Percentiles rank a stretch among this genome's conserved stretches.
These are phyloP conservation scores for Dryas alaskensis DNA, from an alignment of 306 rosid species.

Conservation along the genomic window DNA sequence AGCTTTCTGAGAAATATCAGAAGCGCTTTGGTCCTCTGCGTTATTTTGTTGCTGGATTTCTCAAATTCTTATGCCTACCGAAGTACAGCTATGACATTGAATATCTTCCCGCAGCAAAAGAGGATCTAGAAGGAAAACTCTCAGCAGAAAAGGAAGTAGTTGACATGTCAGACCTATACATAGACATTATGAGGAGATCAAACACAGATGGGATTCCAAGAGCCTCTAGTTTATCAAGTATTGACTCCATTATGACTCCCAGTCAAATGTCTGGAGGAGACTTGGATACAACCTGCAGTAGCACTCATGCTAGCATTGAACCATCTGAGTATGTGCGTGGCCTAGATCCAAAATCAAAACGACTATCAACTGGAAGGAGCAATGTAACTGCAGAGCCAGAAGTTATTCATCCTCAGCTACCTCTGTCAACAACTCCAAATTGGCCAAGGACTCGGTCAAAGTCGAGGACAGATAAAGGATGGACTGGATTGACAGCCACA, in stretches of 20 bases:
- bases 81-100: constrained; percentile 91
- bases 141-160: constrained; percentile 63
- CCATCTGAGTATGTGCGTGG: constrained; percentile 98
- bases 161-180: constrained; percentile 82
- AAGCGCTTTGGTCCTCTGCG: constrained; percentile 95
- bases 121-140: constrained; percentile 65
- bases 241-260: constrained; percentile 96
- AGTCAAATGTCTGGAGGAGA: constrained; percentile 91
- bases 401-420: constrained; percentile 88
- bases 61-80: constrained; percentile 90
- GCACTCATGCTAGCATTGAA: constrained; percentile 82
- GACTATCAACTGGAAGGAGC: constrained; percentile 76
- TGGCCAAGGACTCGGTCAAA: constrained; percentile 98
- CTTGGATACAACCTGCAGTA: constrained; percentile 62
- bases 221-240: constrained; percentile 99
- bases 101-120: constrained; percentile 81
- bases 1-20: constrained; percentile 93
- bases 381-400: constrained; percentile 84
- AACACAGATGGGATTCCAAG: constrained; percentile 87
- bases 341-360: constrained; percentile 88
- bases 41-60: constrained; percentile 95
- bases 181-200: constrained; percentile 83
- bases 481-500: constrained; percentile 83
- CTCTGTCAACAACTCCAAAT: constrained; percentile 91
- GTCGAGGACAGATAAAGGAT: constrained; percentile 87